Evolutionary conservation across 106 monocot genomes (phyloP), one percentile per base, ranked within the genome.

Genomic region (Iris macrosiphon): DNA sequence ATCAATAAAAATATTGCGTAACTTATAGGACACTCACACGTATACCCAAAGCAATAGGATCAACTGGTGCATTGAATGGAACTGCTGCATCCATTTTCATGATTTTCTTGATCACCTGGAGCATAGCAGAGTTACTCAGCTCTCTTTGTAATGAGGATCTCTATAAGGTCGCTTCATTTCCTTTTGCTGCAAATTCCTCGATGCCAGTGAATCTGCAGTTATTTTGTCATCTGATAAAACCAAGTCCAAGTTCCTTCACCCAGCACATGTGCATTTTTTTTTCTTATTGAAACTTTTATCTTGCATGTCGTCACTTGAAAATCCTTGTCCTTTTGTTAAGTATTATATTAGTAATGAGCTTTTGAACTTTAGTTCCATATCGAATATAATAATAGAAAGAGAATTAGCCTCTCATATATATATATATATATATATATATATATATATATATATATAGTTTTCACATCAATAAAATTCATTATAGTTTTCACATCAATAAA

Each of bases 41-140:
- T 53, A 96, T 89, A 32, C 85, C 89, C 40, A 89, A 69, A 66
- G 95, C 89, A 60, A 86, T 69, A 34, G 95, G 95, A 59, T 96
- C 75, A 49, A 96, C 95, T 15, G 95, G 95, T 12, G 79, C 56
- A 52, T 89, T 96, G 48, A 96, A 96, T 45, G 95, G 95, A 34
- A 45, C 95, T 44, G 95, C 89, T 38, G 89, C 89, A 50, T 96
- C 95, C 95, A 96, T 96, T 75, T 85, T 96, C 95, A 96, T 96
- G 35, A 89, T 61, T 74, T 89, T 86, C 61, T 79, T 85, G 40
- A 96, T 83, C 60, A 89, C 89, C 95, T 96, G 59, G 46, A 23
- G 66, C 11, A 60, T 46, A 46, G 7, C 18, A 60, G 31, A 44
- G 10, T 31, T 45, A 92, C 40, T 77, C 57, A 96, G 52, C 74